These are phyloP conservation scores for Rosa hybrid DNA, from an alignment of 331 rosid species.

Conservation along the genomic window DNA sequence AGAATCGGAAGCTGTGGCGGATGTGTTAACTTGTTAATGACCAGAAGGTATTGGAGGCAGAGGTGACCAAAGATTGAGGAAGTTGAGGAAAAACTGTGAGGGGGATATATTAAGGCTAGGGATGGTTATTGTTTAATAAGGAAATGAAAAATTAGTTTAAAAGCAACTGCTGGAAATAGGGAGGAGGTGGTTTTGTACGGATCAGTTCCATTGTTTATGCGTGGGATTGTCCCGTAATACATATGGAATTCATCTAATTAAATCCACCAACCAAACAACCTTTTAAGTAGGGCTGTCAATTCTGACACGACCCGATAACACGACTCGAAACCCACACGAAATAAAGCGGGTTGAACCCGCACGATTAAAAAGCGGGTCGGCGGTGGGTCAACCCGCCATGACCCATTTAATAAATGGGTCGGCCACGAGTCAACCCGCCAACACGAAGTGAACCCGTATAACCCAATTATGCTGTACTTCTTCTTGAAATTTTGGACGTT, in stretches of 20 bases:
- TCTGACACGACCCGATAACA: too few relatives aligned
- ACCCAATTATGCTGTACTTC: too few relatives aligned
- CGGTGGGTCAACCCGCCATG: too few relatives aligned
- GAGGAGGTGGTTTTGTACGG: neutral
- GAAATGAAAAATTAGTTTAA: neutral
- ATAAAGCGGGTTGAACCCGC: too few relatives aligned
- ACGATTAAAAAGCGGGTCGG: too few relatives aligned
- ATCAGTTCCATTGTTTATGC: neutral
- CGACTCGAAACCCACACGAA: too few relatives aligned
- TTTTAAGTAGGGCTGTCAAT: too few relatives aligned
- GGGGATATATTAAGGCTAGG: slow-evolving; percentile 5
- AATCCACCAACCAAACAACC: neutral
- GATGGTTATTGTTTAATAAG: neutral
- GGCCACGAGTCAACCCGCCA: too few relatives aligned
- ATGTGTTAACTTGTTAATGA: slow-evolving; percentile 2
- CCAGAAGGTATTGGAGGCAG: slow-evolving; percentile 6
- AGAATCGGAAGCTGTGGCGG: neutral
- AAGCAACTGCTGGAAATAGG: neutral
- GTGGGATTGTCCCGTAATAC: neutral
- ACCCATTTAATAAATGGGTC: too few relatives aligned
- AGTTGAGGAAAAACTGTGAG: neutral
- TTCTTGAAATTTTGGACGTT: too few relatives aligned
- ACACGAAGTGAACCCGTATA: too few relatives aligned
- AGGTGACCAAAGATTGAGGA: slow-evolving; percentile 11
- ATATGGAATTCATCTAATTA: neutral